Conservation (phyloP, 225 moss, liverwort and hornwort genomes). For the Polytrichum commune region DNA sequence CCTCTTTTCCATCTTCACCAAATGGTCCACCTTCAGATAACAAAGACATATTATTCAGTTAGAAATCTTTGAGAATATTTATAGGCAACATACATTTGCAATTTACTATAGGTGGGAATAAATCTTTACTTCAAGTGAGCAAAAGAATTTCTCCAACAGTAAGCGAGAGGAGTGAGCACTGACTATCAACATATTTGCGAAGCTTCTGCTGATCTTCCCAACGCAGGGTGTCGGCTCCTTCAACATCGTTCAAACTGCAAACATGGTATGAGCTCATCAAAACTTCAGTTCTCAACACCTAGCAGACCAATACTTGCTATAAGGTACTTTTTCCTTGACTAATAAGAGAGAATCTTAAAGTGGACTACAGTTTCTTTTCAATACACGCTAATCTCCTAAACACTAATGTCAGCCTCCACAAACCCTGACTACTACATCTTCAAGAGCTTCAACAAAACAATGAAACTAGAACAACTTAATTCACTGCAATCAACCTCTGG, state of each 20-base stretch:
- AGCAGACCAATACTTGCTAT: no score
- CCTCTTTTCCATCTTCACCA: slow-evolving; percentile 23
- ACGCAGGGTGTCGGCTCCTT: slow-evolving; percentile 78
- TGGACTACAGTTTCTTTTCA: no score
- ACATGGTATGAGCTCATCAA: slow-evolving; percentile 1
- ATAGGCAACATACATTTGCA: neutral
- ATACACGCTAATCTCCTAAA: no score
- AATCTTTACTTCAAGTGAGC: neutral
- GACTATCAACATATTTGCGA: slow-evolving; percentile 69
- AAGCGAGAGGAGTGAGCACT: neutral
- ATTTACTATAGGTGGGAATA: neutral
- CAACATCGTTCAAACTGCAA: slow-evolving; percentile 83
- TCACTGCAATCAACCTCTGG: no score
- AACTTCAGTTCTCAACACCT: neutral
- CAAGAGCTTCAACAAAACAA: no score
- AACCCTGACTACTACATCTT: no score
- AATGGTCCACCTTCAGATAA: slow-evolving; percentile 35
- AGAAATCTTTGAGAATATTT: neutral
- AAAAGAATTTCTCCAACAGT: neutral
- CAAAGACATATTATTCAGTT: neutral
- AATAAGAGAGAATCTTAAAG: no score
- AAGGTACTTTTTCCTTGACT: no score
- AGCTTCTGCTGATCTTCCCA: slow-evolving; percentile 95
- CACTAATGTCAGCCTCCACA: no score
- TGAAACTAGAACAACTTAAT: no score